Evolutionary conservation across 768 basidiomycete genomes (phyloP), one percentile per base, ranked within the genome.

Genomic region (Lanmaoa rubissima): DNA sequence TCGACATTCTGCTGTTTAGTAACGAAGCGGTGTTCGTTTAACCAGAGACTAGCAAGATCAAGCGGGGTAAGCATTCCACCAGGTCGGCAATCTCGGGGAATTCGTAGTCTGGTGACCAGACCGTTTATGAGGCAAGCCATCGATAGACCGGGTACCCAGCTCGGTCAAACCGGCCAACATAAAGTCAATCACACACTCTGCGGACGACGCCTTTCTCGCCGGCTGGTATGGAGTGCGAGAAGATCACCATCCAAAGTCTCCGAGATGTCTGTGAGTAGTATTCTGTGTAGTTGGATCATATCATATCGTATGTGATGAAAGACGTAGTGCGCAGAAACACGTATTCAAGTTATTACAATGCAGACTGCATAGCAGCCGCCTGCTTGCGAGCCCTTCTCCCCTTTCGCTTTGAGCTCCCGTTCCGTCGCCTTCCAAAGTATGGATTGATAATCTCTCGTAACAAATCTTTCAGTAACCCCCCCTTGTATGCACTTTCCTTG

Each of bases 401-500:
- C 51, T 61, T 61, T 41, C 53, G 38, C 55, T 64, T 66, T 35
- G 35, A 51, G 11, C 60, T 61, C 17, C 70, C 64, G 19, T 65
- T 67, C 41, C 54, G 58, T n/a, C 58, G 48, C 5, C 8, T 60
- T 42, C 66, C 64, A 31, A 42, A 43, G 39, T 65, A 66, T 0
- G 46, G 43, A 7, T 58, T 36, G 36, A 67, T 10, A 12, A 69
- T 69, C 45, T 66, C 69, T 19, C 75, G 64, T 46, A 76, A 60
- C 21, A 76, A 40, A 12, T 64, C 62, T 1, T 57, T 65, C 26
- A 75, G 58, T 9, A 75, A 56, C 1, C 75, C 69, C 3, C 73
- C 73, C 3, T 65, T 42, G 28, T 61, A 57, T 2, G 69, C 68
- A n/a, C 45, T 52, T 24, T 69, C 40, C 28, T 61, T 71, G 0